Percentiles rank a stretch among this genome's conserved stretches.
Evolutionary conservation across 2,329 filamentous ascomycete genomes (phyloP).

Genomic region (Fusarium sp.): DNA sequence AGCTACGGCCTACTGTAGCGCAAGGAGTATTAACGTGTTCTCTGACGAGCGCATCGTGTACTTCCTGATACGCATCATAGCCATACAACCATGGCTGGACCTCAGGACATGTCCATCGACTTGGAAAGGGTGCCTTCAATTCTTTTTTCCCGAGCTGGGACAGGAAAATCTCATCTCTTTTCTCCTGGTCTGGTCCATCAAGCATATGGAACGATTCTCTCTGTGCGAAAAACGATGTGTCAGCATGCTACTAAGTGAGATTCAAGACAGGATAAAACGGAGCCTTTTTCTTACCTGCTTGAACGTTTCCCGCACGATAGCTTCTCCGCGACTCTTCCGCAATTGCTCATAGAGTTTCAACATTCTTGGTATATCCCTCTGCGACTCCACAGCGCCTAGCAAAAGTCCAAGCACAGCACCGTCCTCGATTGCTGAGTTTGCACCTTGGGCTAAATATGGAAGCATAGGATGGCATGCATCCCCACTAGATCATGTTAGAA

Average conservation of each 20-base stretch:
- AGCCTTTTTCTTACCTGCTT: slow-evolving; percentile 48
- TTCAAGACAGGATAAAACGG: not conserved
- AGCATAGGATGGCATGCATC: slow-evolving; percentile 74
- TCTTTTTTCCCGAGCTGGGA: slow-evolving; percentile 62
- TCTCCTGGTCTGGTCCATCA: slow-evolving; percentile 44
- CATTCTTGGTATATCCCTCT: slow-evolving; percentile 58
- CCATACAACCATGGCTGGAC: slow-evolving; percentile 73
- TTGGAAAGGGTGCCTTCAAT: slow-evolving; percentile 67
- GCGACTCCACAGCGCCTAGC: slow-evolving; percentile 61
- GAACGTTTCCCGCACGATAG: slow-evolving; percentile 72
- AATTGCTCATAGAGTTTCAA: slow-evolving; percentile 58
- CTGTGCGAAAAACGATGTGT: slow-evolving; percentile 43
- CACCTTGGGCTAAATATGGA: slow-evolving; percentile 72
- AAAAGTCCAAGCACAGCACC: slow-evolving; percentile 72
- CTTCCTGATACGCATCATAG: slow-evolving; percentile 60
- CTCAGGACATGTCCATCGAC: slow-evolving; percentile 65
- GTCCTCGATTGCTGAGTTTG: slow-evolving; percentile 75
- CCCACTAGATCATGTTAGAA: slow-evolving; percentile 51
- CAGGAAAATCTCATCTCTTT: slow-evolving; percentile 67
- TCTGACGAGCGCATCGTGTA: not conserved
- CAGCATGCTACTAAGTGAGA: not conserved
- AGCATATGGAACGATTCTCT: slow-evolving; percentile 63
- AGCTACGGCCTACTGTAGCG: not conserved
- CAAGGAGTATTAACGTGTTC: not conserved
- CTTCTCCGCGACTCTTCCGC: slow-evolving; percentile 60